Evolutionary conservation across 2,329 filamentous ascomycete species (phyloP), one percentile per base, ranked within the genome.

Genomic region (Penicillium hordei): DNA sequence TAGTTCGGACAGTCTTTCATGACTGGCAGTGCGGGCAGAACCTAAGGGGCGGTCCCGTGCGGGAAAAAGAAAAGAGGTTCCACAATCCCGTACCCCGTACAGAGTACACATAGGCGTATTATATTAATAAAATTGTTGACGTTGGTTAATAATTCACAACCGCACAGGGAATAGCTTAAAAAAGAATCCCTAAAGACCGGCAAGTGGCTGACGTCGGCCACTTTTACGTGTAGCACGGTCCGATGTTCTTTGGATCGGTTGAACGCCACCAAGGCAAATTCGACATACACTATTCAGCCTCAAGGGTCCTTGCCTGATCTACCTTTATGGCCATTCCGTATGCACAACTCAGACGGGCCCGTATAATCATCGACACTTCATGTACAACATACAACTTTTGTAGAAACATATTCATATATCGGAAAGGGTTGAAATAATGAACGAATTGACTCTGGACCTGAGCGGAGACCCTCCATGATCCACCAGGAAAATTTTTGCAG

Each of bases 401-500:
- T 4, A 34, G 17, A 13, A 15, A 39, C 12, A 33, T 33, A 33
- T 29, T 29, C 7, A 50, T 12, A 29, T 9, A 23, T 51, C 15
- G n/a, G 38, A 38, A 46, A 48, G 29, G 15, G 29, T 42, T 17
- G n/a, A 34, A 36, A 53, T 19, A 44, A 44, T 40, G 23, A 38
- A 27, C 31, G 25, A 34, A 33, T n/a, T 27, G 10, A 33, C 15
- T 34, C 25, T 17, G 12, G 33, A 19, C 33, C 17, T 29, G 34
- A 40, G 8, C 27, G 15, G 29, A 33, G 21, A 23, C 19, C 40
- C 21, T 21, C 13, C 12, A 27, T 10, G 42, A 42, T 39, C 50
- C 50, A 58, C 55, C 21, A 21, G 10, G 29, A 49, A 49, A 49
- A 59, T 43, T 56, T 48, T 53, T 40, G 15, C 50, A 38, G 19